These are phyloP conservation scores for Neurospora cerealis DNA, from an alignment of 495 filamentous ascomycete species.

Conservation along the genomic window DNA sequence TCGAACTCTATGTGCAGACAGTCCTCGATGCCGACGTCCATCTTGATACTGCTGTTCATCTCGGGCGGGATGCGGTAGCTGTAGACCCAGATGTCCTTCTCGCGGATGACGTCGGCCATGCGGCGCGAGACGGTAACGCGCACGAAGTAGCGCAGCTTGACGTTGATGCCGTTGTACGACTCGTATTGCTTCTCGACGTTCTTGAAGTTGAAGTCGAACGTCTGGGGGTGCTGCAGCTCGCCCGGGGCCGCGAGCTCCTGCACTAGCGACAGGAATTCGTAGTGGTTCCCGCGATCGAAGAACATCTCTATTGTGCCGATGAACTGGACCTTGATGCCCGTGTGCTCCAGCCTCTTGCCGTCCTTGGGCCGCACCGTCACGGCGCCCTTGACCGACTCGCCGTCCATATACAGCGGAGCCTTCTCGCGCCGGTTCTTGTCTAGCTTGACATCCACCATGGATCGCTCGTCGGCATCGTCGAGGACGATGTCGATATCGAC, in stretches of 20 bases:
- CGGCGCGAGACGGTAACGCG: conserved; percentile 91
- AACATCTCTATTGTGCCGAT: conserved; percentile 97
- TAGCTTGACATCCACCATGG: conserved; percentile 93
- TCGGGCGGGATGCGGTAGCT: conserved; percentile 96
- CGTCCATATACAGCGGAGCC: conserved; percentile 93
- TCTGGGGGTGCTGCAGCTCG: conserved; percentile 96
- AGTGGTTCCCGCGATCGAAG: conserved; percentile 97
- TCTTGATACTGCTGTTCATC: conserved; percentile 98
- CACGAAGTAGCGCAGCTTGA: conserved; percentile 96
- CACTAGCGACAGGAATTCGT: conserved; percentile 93
- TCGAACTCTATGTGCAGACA: conserved; percentile 99
- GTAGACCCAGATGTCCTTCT: conserved; percentile 99
- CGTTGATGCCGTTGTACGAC: conserved; percentile 99
- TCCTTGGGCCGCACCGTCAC: conserved; percentile 96
- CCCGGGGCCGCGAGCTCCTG: conserved; percentile 94
- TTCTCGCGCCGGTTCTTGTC: conserved; percentile 97
- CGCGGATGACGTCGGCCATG: conserved; percentile 95
- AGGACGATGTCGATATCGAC: conserved; percentile 98
- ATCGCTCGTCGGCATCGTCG: conserved; percentile 84
- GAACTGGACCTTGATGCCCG: conserved; percentile 99
- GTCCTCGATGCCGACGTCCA: conserved; percentile 99
- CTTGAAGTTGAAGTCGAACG: conserved; percentile 99
- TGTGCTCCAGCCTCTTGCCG: conserved; percentile 95
- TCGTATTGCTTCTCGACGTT: conserved; percentile 99
- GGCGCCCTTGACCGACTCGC: conserved; percentile 91